Evolutionary conservation across 2,329 filamentous ascomycete species (phyloP).

Genomic region (Ophiostoma australiae): DNA sequence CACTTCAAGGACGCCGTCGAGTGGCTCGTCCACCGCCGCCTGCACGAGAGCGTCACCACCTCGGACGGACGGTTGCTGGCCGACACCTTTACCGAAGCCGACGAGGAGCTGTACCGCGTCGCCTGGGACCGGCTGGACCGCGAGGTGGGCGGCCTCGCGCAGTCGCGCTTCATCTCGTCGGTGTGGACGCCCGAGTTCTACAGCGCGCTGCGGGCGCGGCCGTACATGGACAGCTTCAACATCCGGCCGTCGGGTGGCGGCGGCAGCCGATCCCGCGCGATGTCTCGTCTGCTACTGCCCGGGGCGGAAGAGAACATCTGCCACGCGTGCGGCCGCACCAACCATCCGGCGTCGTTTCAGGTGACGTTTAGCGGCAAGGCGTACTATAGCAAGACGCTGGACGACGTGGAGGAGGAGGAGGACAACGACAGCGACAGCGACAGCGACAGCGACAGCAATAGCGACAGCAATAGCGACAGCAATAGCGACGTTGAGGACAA

Average conservation of each 20-base stretch:
- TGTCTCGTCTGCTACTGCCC: neutral
- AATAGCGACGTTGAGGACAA: neutral
- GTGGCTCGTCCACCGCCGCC: conserved; percentile 75
- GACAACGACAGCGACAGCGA: conserved; percentile 35
- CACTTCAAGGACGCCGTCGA: conserved; percentile 70
- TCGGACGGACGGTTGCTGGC: neutral
- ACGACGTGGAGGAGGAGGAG: conserved; percentile 49
- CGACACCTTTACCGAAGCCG: conserved; percentile 49
- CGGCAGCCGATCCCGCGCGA: neutral
- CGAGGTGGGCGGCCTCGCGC: conserved; percentile 62
- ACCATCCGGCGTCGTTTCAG: conserved; percentile 62
- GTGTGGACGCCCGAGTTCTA: conserved; percentile 65
- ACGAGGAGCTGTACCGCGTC: conserved; percentile 60
- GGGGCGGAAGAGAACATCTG: conserved; percentile 44
- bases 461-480: conserved; percentile 9
- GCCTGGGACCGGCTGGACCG: conserved; percentile 69
- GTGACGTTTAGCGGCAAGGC: conserved; percentile 60
- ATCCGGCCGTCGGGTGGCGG: conserved; percentile 35
- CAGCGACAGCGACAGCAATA: neutral
- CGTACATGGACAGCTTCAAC: conserved; percentile 50
- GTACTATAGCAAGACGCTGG: conserved; percentile 61
- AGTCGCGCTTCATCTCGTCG: conserved; percentile 66
- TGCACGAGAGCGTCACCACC: conserved; percentile 44
- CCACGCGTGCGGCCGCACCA: conserved; percentile 65
- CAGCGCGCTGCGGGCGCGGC: conserved; percentile 60